These are phyloP conservation scores for Colletotrichum tanaceti DNA, from an alignment of 2,329 filamentous ascomycete genomes.

Conservation along the genomic window DNA sequence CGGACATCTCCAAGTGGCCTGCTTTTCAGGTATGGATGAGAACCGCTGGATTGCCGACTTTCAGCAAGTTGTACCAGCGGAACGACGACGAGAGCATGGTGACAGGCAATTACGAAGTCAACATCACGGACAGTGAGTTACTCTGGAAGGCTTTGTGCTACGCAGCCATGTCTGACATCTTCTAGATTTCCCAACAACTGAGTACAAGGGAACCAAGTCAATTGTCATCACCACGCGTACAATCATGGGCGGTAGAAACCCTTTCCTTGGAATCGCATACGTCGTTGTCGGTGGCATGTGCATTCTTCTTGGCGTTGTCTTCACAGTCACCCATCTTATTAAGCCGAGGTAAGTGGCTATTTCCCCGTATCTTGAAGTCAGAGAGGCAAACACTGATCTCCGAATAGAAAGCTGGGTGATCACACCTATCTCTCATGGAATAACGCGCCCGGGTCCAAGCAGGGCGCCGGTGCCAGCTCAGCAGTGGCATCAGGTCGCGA, in stretches of 20 bases:
- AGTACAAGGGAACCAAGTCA: slow-evolving; percentile 88
- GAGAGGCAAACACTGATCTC: slow-evolving; percentile 12
- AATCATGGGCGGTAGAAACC: slow-evolving; percentile 94
- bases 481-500: slow-evolving; percentile 69
- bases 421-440: slow-evolving; percentile 99
- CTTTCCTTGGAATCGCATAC: slow-evolving; percentile 96
- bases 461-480: slow-evolving; percentile 55
- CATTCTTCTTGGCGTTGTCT: slow-evolving; percentile 86
- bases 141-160: background rate
- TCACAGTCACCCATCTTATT: slow-evolving; percentile 90
- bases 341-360: slow-evolving; percentile 75
- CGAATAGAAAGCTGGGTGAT: slow-evolving; percentile 88
- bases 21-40: slow-evolving; percentile 99
- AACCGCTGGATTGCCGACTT: slow-evolving; percentile 90
- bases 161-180: background rate
- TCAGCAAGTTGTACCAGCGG: slow-evolving; percentile 90
- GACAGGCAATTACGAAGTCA: slow-evolving; percentile 78
- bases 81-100: slow-evolving; percentile 79
- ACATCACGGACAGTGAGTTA: slow-evolving; percentile 81
- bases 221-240: slow-evolving; percentile 90
- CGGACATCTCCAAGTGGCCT: slow-evolving; percentile 80
- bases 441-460: slow-evolving; percentile 61
- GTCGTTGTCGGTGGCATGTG: slow-evolving; percentile 94
- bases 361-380: slow-evolving; percentile 12
- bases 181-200: slow-evolving; percentile 80